Conservation (phyloP, 495 filamentous ascomycete genomes). For the Hypoxylon cercidicola region DNA sequence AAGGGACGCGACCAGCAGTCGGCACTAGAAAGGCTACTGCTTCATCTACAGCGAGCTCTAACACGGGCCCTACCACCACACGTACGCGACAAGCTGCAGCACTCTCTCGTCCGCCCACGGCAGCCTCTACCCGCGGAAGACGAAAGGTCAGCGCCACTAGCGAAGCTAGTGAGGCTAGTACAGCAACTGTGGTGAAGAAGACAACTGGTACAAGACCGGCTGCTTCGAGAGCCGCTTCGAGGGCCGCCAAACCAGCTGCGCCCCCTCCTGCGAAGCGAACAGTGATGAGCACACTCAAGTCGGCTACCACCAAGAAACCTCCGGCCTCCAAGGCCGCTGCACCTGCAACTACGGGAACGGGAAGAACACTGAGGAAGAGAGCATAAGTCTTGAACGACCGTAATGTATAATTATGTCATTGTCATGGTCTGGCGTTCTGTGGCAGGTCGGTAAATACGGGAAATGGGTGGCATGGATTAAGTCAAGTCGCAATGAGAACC, state of each 20-base stretch:
- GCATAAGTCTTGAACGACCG: constrained; percentile 41
- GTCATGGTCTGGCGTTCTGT: constrained; percentile 23
- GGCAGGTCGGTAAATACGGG: constrained; percentile 11
- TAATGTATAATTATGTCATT: constrained; percentile 25
- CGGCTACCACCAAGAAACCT: constrained; percentile 52
- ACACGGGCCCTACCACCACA: constrained; percentile 36
- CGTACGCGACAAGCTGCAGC: constrained; percentile 52
- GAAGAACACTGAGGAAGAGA: constrained; percentile 63
- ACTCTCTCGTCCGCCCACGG: constrained; percentile 37
- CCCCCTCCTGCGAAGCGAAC: constrained; percentile 49
- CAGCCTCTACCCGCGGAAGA: constrained; percentile 52
- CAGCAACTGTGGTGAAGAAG: constrained; percentile 57
- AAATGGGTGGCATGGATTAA: constrained; percentile 15
- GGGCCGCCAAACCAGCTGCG: constrained; percentile 51
- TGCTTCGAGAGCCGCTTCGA: constrained; percentile 23
- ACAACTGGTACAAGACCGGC: constrained; percentile 24
- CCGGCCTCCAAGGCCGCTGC: constrained; percentile 48
- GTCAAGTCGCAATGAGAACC: constrained; percentile 37
- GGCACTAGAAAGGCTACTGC: constrained; percentile 59
- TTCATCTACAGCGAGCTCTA: constrained; percentile 53
- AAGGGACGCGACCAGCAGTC: constrained; percentile 58
- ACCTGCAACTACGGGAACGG: constrained; percentile 48
- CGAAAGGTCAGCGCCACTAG: constrained; percentile 59
- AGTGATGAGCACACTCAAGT: constrained; percentile 56
- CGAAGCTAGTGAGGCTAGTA: constrained; percentile 62